Evolutionary conservation across 257 asterid genomes (phyloP).

Genomic region (Paulownia fortunei): DNA sequence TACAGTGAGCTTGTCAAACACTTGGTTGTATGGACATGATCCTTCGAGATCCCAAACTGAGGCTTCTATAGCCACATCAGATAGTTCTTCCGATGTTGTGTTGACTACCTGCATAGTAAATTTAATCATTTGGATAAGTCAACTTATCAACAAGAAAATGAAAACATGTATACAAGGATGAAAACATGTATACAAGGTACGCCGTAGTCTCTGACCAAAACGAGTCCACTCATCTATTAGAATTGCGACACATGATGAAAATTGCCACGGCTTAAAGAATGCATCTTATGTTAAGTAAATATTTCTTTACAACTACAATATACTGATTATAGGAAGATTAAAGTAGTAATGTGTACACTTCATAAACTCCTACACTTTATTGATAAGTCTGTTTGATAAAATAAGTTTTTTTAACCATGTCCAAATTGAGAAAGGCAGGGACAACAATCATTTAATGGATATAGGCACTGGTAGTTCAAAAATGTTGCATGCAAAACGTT

Average conservation of each 20-base stretch:
- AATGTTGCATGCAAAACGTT: not conserved
- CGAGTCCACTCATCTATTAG: too few species aligned
- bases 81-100: conserved; percentile 51
- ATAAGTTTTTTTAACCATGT: not conserved
- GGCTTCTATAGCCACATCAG: too few species aligned
- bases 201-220: too few species aligned
- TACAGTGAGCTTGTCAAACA: too few species aligned
- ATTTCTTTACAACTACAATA: not conserved
- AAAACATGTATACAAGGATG: too few species aligned
- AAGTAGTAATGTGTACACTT: not conserved
- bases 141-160: not conserved
- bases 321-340: not conserved
- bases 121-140: too few species aligned
- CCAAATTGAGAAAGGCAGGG: not conserved
- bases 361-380: not conserved
- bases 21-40: too few species aligned
- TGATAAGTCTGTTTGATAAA: not conserved
- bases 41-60: too few species aligned
- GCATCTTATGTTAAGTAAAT: not conserved
- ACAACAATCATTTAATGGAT: not conserved
- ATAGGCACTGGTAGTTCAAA: not conserved
- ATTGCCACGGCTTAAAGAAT: too few species aligned
- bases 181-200: not conserved
- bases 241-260: too few species aligned
- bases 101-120: conserved; percentile 61